Conservation (phyloP, 1,284 basidiomycete species). For the Pseudomicrostroma phylloplanum region DNA sequence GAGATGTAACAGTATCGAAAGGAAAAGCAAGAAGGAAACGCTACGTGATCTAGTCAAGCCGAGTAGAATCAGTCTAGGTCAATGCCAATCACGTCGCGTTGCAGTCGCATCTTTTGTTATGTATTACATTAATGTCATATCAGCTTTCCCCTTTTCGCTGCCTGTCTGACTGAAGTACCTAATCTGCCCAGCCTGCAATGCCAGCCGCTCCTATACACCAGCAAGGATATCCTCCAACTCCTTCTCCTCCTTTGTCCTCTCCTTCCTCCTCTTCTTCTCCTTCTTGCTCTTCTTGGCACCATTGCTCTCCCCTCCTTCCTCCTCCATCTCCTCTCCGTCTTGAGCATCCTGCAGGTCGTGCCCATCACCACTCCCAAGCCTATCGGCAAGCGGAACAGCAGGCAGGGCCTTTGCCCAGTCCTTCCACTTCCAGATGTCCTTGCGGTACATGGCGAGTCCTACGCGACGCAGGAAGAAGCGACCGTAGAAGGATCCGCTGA, state of each 20-base stretch:
- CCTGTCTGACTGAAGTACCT: too few species aligned
- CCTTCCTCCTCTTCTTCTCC: slow-evolving; percentile 11
- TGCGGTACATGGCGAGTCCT: slow-evolving; percentile 37
- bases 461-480: slow-evolving; percentile 40
- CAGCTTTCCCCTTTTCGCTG: too few species aligned
- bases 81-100: too few species aligned
- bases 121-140: too few species aligned
- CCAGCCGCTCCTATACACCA: slow-evolving; percentile 14
- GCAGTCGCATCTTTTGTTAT: too few species aligned
- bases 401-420: slow-evolving; percentile 15
- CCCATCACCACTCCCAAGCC: slow-evolving; percentile 5
- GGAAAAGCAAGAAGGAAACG: too few species aligned
- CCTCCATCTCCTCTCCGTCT: slow-evolving; percentile 1
- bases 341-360: neutral
- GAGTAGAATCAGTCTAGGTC: too few species aligned
- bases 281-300: slow-evolving; percentile 7
- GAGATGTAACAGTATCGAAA: too few species aligned
- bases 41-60: too few species aligned
- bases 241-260: slow-evolving; percentile 22
- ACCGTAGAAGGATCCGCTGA: slow-evolving; percentile 32
- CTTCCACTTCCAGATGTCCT: slow-evolving; percentile 35
- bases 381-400: too few species aligned
- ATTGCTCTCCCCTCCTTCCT: neutral
- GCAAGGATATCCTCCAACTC: slow-evolving; percentile 28
- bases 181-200: too few species aligned